Conservation (phyloP, 1,284 basidiomycete species). For the Pyrrhoderma lamaoense region DNA sequence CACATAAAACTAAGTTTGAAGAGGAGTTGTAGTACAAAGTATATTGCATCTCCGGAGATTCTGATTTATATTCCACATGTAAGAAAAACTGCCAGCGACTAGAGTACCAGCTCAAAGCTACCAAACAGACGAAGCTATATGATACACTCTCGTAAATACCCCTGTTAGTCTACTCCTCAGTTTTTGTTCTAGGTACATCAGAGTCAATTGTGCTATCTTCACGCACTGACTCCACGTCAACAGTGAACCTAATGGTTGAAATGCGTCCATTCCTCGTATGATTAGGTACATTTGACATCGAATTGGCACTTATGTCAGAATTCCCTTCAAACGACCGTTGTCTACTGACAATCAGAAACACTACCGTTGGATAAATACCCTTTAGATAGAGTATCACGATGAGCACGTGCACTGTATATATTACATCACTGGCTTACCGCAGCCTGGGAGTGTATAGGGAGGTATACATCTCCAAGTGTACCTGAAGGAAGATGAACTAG, state of each 20-base stretch:
- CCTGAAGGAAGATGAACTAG: conserved; percentile 2
- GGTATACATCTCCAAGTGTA: conserved; percentile 6
- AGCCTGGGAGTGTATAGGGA: neutral
- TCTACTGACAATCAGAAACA: conserved; percentile 2
- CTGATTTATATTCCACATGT: too few species aligned
- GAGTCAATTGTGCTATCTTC: neutral
- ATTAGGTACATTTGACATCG: neutral
- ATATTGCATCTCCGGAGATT: too few species aligned
- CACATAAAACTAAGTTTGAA: too few species aligned
- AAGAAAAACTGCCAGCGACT: too few species aligned
- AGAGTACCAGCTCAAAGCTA: too few species aligned
- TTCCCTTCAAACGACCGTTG: conserved; percentile 2
- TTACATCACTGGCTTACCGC: neutral
- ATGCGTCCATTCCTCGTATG: neutral
- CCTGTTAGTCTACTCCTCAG: too few species aligned
- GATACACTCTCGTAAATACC: too few species aligned
- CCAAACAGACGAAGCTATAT: too few species aligned
- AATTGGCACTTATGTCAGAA: neutral
- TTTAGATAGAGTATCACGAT: neutral
- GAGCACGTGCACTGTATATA: neutral
- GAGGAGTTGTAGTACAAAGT: too few species aligned
- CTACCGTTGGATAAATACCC: conserved; percentile 5
- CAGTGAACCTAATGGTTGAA: too few species aligned
- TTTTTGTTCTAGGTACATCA: neutral
- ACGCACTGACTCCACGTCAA: neutral